Percentiles rank a stretch among this genome's conserved stretches.
These are phyloP conservation scores for Annona cherimola DNA, from an alignment of 164 flowering plant species.

Conservation along the genomic window DNA sequence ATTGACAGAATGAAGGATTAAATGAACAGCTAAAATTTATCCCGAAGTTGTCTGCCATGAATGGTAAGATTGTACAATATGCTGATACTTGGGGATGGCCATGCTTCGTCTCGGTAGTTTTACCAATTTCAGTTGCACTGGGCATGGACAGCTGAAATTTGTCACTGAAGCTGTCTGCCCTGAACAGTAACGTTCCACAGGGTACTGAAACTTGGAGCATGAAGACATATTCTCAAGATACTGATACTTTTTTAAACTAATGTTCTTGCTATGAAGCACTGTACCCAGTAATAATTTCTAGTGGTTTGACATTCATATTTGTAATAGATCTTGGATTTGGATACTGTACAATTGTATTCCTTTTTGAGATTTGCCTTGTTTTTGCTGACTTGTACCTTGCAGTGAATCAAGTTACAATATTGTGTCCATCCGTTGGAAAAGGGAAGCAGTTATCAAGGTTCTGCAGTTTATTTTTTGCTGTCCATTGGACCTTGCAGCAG, in stretches of 20 bases:
- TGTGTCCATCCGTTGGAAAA: constrained; percentile 44
- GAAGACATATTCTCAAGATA: background rate
- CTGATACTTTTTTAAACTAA: background rate
- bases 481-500: constrained; percentile 31
- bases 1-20: too few relatives aligned
- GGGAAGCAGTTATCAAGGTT: constrained; percentile 35
- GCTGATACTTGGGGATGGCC: too few relatives aligned
- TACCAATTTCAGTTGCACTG: too few relatives aligned
- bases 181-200: too few relatives aligned
- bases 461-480: constrained; percentile 45
- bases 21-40: too few relatives aligned
- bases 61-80: too few relatives aligned
- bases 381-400: constrained; percentile 14
- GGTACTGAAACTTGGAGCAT: too few relatives aligned
- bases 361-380: background rate
- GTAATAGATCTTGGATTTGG: background rate
- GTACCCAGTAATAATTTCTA: background rate
- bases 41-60: too few relatives aligned
- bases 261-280: too few relatives aligned
- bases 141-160: too few relatives aligned
- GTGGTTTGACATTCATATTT: background rate
- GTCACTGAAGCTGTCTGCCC: too few relatives aligned
- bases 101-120: too few relatives aligned
- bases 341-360: background rate
- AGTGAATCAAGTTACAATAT: constrained; percentile 41